phyloP scores from a whole-genome alignment of 1,284 basidiomycete species.

The Tilletiaria anomala region DNA sequence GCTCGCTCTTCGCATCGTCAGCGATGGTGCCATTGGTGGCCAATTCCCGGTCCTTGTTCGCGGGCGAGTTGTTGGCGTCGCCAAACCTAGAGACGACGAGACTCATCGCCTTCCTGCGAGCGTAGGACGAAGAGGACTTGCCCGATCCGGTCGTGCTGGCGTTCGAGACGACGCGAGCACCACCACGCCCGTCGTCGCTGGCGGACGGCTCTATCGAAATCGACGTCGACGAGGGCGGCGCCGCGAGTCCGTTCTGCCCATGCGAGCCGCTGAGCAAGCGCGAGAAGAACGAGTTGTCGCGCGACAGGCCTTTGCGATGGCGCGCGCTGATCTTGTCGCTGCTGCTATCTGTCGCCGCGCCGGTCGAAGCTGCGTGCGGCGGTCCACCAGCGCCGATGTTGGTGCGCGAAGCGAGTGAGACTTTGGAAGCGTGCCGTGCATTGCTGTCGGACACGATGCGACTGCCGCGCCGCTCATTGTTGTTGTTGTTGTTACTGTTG shows the following conservation, averaged over 20 bases:
- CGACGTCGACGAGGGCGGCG: background rate
- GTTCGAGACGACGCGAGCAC: background rate
- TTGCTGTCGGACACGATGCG: no score
- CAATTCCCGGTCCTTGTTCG: constrained; percentile 10
- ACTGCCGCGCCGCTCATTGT: no score
- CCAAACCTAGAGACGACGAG: constrained; percentile 16
- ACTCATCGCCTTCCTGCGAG: constrained; percentile 30
- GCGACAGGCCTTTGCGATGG: constrained; percentile 32
- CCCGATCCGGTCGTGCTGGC: background rate
- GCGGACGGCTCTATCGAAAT: background rate
- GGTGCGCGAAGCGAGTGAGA: no score
- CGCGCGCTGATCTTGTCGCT: no score
- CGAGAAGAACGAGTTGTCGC: constrained; percentile 28
- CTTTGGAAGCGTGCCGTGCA: no score
- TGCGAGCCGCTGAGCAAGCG: constrained; percentile 11
- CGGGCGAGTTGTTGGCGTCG: constrained; percentile 8
- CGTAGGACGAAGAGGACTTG: no score
- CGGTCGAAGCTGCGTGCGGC: no score
- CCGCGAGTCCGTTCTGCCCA: background rate
- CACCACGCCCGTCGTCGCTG: background rate
- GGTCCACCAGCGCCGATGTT: no score
- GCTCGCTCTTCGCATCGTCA: no score
- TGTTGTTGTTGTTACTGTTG: no score
- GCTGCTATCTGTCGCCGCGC: no score
- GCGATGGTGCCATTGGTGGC: no score